These are phyloP conservation scores for Fabrea salina DNA, from an alignment of 169 alveolate genomes.

Conservation along the genomic window DNA sequence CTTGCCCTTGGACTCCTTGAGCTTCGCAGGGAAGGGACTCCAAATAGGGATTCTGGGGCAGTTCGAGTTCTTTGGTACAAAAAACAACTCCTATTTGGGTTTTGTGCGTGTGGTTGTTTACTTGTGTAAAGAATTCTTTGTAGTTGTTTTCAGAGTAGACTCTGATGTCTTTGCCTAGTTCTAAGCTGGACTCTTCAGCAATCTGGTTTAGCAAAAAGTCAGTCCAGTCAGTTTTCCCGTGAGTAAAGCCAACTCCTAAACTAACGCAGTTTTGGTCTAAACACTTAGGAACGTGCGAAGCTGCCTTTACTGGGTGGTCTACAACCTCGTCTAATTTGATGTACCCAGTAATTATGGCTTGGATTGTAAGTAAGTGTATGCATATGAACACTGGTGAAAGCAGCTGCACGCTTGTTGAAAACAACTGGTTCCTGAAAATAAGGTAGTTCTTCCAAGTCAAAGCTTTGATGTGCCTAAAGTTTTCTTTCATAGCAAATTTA, in stretches of 20 bases:
- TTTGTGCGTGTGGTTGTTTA: neutral
- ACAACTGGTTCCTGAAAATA: neutral
- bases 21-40: constrained; percentile 6
- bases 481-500: too few relatives aligned
- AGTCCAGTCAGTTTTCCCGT: constrained; percentile 9
- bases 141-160: neutral
- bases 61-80: neutral
- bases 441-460: neutral
- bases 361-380: neutral
- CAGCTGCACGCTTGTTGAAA: neutral
- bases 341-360: neutral
- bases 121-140: neutral
- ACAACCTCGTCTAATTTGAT: neutral
- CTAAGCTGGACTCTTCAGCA: neutral
- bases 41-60: neutral
- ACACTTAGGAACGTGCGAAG: constrained; percentile 22
- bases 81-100: constrained; percentile 20
- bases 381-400: constrained; percentile 1
- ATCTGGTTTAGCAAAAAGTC: neutral
- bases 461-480: neutral
- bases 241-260: constrained; percentile 15
- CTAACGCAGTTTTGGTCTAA: constrained; percentile 3
- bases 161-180: constrained; percentile 9
- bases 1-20: neutral
- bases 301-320: neutral